Percentiles rank a stretch among this genome's conserved stretches.
phyloP scores from a whole-genome alignment of 2,329 filamentous ascomycete species.

The Arthrinium phaeospermum region DNA sequence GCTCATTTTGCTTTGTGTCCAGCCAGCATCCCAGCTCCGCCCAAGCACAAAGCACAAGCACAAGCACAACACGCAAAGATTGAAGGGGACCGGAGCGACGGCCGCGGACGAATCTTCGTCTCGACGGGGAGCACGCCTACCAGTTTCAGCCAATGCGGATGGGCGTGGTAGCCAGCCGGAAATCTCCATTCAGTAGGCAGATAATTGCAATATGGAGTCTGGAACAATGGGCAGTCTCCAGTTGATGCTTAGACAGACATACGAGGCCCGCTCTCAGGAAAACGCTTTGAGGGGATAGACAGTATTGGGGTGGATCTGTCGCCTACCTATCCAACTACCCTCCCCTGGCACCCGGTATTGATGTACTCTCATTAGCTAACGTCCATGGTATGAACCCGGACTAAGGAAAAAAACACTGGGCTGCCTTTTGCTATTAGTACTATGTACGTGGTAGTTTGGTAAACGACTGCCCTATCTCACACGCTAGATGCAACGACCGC shows the following conservation, averaged over 20 bases:
- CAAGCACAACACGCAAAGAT: not conserved
- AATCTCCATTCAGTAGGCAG: not conserved
- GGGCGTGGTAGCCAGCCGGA: not conserved
- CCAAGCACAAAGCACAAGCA: not conserved
- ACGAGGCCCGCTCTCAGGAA: not conserved
- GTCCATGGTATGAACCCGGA: not conserved
- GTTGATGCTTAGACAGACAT: not conserved
- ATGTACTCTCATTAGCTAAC: slow-evolving; percentile 4
- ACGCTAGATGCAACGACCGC: slow-evolving; percentile 6
- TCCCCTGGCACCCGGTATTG: not conserved
- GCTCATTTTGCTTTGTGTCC: not conserved
- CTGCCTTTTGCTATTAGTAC: not conserved
- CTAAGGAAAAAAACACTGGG: not conserved
- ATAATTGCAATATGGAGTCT: slow-evolving; percentile 6
- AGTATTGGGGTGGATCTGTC: not conserved
- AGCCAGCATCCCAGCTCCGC: slow-evolving; percentile 1
- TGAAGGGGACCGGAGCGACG: not conserved
- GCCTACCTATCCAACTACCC: not conserved
- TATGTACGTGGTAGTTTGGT: not conserved
- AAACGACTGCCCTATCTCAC: slow-evolving; percentile 9
- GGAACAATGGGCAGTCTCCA: not conserved
- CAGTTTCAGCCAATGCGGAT: slow-evolving; percentile 11
- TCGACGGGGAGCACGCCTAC: slow-evolving; percentile 2
- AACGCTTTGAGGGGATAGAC: not conserved
- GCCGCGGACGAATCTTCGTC: slow-evolving; percentile 12